Evolutionary conservation across 768 basidiomycete genomes (phyloP).

Genomic region (Calvatia gigantea): DNA sequence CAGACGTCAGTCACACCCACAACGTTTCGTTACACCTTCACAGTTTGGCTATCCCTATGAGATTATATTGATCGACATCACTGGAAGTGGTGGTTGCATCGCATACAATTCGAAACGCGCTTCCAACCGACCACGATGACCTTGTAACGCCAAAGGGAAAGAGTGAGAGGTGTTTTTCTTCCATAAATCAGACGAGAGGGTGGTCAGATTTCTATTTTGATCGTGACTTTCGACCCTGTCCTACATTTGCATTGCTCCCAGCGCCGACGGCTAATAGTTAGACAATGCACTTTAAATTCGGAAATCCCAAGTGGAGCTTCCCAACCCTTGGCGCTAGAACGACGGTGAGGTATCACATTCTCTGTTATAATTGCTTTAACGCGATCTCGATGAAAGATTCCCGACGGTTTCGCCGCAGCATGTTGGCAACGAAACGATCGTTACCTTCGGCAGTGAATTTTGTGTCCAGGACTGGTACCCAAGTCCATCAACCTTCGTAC

Average conservation of each 20-base stretch:
- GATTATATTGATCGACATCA: no score
- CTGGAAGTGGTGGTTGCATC: no score
- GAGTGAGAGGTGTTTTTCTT: background rate
- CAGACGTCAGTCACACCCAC: no score
- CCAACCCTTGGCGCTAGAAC: background rate
- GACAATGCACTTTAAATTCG: background rate
- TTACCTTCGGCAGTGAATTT: slow-evolving; percentile 1
- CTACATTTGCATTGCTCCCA: background rate
- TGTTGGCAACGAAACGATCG: background rate
- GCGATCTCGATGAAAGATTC: background rate
- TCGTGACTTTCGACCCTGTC: background rate
- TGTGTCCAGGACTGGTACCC: background rate
- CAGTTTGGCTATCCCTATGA: no score
- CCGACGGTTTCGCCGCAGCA: background rate
- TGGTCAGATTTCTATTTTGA: background rate
- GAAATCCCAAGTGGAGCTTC: background rate
- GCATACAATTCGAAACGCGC: no score
- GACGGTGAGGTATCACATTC: background rate
- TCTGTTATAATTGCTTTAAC: background rate
- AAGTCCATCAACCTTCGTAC: background rate
- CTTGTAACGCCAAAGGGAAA: background rate
- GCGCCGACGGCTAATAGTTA: background rate
- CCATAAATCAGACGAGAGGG: background rate
- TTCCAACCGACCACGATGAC: no score
- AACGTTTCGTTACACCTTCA: no score